Evolutionary conservation across 352 stramenopile species (phyloP).

Genomic region (Phytophthora macrochlamydospora): DNA sequence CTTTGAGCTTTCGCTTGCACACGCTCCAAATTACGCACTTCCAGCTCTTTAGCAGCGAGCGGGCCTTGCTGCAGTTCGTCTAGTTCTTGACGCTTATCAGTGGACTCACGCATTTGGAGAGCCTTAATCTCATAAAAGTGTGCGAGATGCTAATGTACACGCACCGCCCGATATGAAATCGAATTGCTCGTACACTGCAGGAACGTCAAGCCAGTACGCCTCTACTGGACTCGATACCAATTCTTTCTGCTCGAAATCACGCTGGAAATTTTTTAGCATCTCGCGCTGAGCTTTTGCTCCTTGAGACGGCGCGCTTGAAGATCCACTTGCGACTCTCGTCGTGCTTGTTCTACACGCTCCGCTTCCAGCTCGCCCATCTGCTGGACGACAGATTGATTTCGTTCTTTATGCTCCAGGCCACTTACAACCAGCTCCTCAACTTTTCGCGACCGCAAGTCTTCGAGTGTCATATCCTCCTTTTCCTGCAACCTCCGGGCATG

Average conservation of each 20-base stretch:
- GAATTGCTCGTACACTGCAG: constrained; percentile 47
- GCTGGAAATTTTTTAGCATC: constrained; percentile 59
- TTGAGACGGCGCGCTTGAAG: constrained; percentile 52
- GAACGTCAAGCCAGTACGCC: constrained; percentile 55
- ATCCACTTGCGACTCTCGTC: constrained; percentile 46
- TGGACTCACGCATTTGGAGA: constrained; percentile 52
- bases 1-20: constrained; percentile 65
- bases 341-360: constrained; percentile 53
- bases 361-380: constrained; percentile 58
- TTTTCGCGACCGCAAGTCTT: constrained; percentile 60
- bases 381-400: constrained; percentile 43
- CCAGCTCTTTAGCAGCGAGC: constrained; percentile 43
- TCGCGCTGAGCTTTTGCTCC: constrained; percentile 57
- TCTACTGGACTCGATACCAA: constrained; percentile 68
- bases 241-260: constrained; percentile 70
- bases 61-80: constrained; percentile 28
- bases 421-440: constrained; percentile 38
- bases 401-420: constrained; percentile 33
- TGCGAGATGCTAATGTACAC: constrained; percentile 47
- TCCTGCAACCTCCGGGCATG: constrained; percentile 49
- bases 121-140: constrained; percentile 69
- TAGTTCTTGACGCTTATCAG: constrained; percentile 38
- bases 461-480: constrained; percentile 53
- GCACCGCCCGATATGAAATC: constrained; percentile 36
- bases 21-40: constrained; percentile 63